phyloP scores from a whole-genome alignment of 805 yeast genomes.

The Ogataea sp. region DNA sequence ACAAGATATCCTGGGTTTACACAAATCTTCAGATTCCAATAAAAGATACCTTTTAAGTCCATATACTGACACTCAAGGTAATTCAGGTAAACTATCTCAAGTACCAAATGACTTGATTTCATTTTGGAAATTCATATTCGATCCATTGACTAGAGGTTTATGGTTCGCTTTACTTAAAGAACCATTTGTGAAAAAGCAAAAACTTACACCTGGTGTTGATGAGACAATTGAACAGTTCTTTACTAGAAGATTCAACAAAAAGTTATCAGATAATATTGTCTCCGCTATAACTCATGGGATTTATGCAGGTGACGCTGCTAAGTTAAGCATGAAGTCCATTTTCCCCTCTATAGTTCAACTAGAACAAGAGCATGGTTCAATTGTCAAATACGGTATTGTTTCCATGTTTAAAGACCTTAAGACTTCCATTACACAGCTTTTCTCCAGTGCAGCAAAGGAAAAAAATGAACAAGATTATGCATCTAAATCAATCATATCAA shows the following conservation, averaged over 20 bases:
- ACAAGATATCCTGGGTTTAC: constrained; percentile 51
- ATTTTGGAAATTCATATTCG: constrained; percentile 24
- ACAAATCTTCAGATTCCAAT: constrained; percentile 53
- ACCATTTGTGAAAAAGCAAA: constrained; percentile 31
- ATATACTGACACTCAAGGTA: constrained; percentile 11
- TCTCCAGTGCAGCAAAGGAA: too few species aligned
- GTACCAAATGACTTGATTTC: constrained; percentile 39
- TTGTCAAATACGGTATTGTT: constrained; percentile 37
- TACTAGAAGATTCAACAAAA: constrained; percentile 59
- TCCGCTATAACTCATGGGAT: constrained; percentile 87
- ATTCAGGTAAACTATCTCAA: constrained; percentile 37
- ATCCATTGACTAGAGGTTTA: constrained; percentile 38
- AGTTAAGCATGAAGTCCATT: constrained; percentile 58
- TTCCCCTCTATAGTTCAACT: constrained; percentile 46
- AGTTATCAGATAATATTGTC: constrained; percentile 44
- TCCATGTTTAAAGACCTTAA: constrained; percentile 20
- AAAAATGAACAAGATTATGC: not conserved
- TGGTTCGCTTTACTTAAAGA: constrained; percentile 40
- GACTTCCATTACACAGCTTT: constrained; percentile 1
- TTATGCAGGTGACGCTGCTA: constrained; percentile 74
- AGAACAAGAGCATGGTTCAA: constrained; percentile 55
- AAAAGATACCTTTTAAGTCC: constrained; percentile 53
- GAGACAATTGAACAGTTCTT: constrained; percentile 68
- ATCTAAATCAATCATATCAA: too few species aligned
- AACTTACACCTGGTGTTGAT: constrained; percentile 35